Percentiles rank a stretch among this genome's conserved stretches.
phyloP scores from a whole-genome alignment of 1,139 yeast genomes.

The Debaryomyces sp. region DNA sequence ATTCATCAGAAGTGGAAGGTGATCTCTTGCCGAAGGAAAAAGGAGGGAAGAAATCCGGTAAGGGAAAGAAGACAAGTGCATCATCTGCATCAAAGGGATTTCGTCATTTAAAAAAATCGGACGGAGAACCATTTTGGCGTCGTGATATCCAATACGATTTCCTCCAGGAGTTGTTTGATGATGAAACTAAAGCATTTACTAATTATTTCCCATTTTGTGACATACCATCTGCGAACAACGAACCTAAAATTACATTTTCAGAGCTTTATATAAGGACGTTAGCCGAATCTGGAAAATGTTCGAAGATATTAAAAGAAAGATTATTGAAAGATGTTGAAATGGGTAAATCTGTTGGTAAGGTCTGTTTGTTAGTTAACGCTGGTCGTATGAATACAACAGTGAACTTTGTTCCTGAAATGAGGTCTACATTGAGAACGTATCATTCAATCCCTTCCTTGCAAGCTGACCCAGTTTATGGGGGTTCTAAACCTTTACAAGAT shows the following conservation, averaged over 20 bases:
- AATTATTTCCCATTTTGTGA: constrained; percentile 50
- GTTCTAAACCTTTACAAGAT: constrained; percentile 82
- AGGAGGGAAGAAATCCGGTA: constrained; percentile 6
- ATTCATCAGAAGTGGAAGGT: constrained; percentile 9
- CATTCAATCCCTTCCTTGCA: constrained; percentile 93
- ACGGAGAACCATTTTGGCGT: constrained; percentile 92
- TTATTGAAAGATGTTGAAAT: constrained; percentile 62
- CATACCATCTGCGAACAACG: constrained; percentile 39
- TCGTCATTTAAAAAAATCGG: constrained; percentile 76
- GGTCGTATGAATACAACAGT: constrained; percentile 96
- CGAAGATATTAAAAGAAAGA: constrained; percentile 80
- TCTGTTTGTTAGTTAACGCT: constrained; percentile 83
- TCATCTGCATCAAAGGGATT: constrained; percentile 23
- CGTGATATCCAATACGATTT: constrained; percentile 87
- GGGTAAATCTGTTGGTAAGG: constrained; percentile 77
- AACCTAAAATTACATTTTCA: constrained; percentile 70
- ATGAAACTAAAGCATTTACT: constrained; percentile 67
- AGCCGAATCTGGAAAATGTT: constrained; percentile 82
- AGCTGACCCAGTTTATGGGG: constrained; percentile 54
- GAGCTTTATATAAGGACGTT: constrained; percentile 82
- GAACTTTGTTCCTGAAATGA: constrained; percentile 96
- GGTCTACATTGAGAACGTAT: constrained; percentile 86
- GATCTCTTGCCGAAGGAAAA: constrained; percentile 7
- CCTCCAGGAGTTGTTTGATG: constrained; percentile 63
- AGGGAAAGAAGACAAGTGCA: constrained; percentile 8